Conservation (phyloP, 768 basidiomycete species). For the Hygrocybe punicea region DNA sequence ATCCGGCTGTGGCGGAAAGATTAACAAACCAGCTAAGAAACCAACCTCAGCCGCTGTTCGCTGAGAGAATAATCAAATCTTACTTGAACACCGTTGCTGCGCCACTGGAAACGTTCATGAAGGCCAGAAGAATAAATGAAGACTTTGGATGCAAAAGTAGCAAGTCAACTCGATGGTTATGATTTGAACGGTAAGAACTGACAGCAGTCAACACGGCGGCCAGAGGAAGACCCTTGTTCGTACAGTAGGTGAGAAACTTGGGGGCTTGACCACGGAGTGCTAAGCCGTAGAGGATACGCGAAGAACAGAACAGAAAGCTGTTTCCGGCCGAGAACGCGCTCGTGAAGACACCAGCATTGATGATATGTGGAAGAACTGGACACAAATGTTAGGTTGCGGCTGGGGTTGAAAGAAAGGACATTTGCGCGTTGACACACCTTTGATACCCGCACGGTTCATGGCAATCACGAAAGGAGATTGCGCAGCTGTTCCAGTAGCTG, state of each 20-base stretch:
- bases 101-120: slow-evolving; percentile 63
- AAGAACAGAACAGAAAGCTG: slow-evolving; percentile 56
- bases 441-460: slow-evolving; percentile 67
- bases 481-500: slow-evolving; percentile 59
- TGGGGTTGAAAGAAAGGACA: slow-evolving; percentile 17
- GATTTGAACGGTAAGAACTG: slow-evolving; percentile 12
- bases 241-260: slow-evolving; percentile 42
- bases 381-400: slow-evolving; percentile 1
- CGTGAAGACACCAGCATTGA: slow-evolving; percentile 72
- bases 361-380: slow-evolving; percentile 56
- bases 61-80: slow-evolving; percentile 12
- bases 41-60: not conserved
- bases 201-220: slow-evolving; percentile 37
- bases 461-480: slow-evolving; percentile 85
- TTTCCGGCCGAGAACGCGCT: slow-evolving; percentile 72
- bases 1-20: slow-evolving; percentile 64
- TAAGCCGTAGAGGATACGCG: slow-evolving; percentile 52
- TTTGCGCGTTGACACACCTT: slow-evolving; percentile 34
- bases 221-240: slow-evolving; percentile 48
- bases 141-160: slow-evolving; percentile 22
- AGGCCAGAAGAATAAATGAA: slow-evolving; percentile 49
- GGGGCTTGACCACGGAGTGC: slow-evolving; percentile 52
- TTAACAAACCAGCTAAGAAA: slow-evolving; percentile 45
- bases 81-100: slow-evolving; percentile 57
- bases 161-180: not conserved